Conservation (phyloP, 2,329 filamentous ascomycete genomes). For the Drechslerella coelobrocha region DNA sequence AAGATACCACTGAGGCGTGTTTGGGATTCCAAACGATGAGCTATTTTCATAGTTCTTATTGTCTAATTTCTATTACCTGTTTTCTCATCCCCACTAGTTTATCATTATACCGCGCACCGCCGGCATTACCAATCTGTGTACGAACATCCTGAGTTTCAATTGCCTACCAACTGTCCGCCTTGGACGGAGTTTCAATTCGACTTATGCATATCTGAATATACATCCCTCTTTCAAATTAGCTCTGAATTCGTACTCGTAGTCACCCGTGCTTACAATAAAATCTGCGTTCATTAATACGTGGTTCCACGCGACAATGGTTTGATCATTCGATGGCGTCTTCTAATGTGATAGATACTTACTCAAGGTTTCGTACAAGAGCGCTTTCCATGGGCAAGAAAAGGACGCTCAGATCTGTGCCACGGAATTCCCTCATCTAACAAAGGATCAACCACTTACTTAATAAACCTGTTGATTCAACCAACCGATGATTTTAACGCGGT, state of each 20-base stretch:
- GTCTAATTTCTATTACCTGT: conserved; percentile 34
- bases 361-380: too few species aligned
- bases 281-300: too few species aligned
- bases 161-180: neutral
- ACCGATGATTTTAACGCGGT: neutral
- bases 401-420: too few species aligned
- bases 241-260: neutral
- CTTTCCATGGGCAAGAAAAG: too few species aligned
- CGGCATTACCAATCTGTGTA: neutral
- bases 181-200: neutral
- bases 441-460: too few species aligned
- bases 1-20: too few species aligned
- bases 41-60: conserved; percentile 34
- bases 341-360: too few species aligned
- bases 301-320: too few species aligned
- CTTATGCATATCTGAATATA: neutral
- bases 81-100: too few species aligned
- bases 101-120: neutral
- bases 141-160: neutral
- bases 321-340: too few species aligned
- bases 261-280: neutral
- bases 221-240: neutral
- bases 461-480: neutral
- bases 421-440: too few species aligned
- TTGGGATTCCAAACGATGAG: too few species aligned